Conservation (phyloP, 2,329 filamentous ascomycete species). For the Chalara sp. region DNA sequence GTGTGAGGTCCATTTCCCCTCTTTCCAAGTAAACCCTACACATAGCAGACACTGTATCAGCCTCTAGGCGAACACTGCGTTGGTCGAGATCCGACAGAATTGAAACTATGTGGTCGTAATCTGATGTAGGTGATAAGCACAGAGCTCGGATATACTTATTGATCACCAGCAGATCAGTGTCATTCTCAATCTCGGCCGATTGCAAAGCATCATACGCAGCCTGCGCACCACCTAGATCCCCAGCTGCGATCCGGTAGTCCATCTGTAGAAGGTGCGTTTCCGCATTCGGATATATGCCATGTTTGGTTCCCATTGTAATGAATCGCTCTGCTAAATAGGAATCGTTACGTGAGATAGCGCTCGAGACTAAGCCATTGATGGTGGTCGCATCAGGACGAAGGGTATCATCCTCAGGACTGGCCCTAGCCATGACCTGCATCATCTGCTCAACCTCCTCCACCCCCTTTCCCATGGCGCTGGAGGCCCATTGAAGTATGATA, state of each 20-base stretch:
- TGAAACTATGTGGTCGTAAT: conserved; percentile 66
- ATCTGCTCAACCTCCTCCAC: conserved; percentile 68
- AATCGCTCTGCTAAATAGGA: conserved; percentile 69
- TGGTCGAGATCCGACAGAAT: conserved; percentile 69
- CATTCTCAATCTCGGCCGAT: conserved; percentile 42
- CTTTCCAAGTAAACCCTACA: conserved; percentile 67
- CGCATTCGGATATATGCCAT: conserved; percentile 59
- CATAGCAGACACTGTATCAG: conserved; percentile 68
- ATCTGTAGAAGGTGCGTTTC: conserved; percentile 70
- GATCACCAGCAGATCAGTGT: conserved; percentile 55
- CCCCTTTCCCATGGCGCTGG: conserved; percentile 59
- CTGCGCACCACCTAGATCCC: conserved; percentile 65
- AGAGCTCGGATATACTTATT: conserved; percentile 69
- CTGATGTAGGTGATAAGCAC: conserved; percentile 50
- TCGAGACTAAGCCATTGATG: conserved; percentile 70
- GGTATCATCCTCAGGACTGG: conserved; percentile 38
- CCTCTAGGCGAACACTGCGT: conserved; percentile 60
- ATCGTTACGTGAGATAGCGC: conserved; percentile 64
- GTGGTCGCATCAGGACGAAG: conserved; percentile 58
- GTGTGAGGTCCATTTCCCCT: conserved; percentile 71
- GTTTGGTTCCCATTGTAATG: conserved; percentile 57
- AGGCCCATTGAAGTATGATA: conserved; percentile 68
- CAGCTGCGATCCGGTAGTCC: conserved; percentile 64
- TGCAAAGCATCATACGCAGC: conserved; percentile 59
- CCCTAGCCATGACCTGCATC: conserved; percentile 57